A percentile compares a stretch with the other conserved stretches of the same genome.
phyloP scores from a whole-genome alignment of 2,329 filamentous ascomycete species.

The Capronia epimyces region DNA sequence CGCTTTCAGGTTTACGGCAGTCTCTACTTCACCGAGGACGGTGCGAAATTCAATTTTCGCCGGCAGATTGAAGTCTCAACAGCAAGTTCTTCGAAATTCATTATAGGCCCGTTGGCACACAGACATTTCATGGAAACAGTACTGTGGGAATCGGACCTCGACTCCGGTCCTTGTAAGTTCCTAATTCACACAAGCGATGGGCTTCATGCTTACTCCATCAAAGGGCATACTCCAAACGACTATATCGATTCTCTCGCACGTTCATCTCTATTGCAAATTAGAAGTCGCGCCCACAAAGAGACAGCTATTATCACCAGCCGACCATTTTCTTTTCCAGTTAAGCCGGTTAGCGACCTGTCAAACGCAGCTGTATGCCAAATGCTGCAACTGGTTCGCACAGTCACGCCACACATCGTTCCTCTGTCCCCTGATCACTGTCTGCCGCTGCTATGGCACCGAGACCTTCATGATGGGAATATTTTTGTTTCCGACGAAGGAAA shows the following conservation, averaged over 20 bases:
- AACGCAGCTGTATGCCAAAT: not conserved
- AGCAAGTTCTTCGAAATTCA: not conserved
- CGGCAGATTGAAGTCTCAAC: not conserved
- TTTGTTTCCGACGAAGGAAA: constrained; percentile 24
- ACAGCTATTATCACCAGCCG: too few species aligned
- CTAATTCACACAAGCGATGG: not conserved
- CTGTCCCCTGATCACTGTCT: too few species aligned
- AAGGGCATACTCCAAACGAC: constrained; percentile 6
- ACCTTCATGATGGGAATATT: constrained; percentile 29
- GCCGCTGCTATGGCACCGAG: too few species aligned
- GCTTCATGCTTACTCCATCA: not conserved
- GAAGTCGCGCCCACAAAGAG: not conserved
- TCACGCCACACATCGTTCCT: too few species aligned
- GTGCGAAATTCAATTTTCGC: too few species aligned
- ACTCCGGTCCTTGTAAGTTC: constrained; percentile 10
- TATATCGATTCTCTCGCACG: constrained; percentile 7
- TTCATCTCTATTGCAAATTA: constrained; percentile 2
- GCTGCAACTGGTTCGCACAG: not conserved
- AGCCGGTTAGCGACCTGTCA: too few species aligned
- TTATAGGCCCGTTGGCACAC: constrained; percentile 6
- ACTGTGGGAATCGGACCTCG: not conserved
- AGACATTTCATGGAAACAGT: constrained; percentile 3
- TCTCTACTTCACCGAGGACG: too few species aligned
- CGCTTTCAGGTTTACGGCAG: too few species aligned
- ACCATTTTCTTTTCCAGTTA: too few species aligned